phyloP scores from a whole-genome alignment of 768 basidiomycete genomes.

The Mycena alexandri region DNA sequence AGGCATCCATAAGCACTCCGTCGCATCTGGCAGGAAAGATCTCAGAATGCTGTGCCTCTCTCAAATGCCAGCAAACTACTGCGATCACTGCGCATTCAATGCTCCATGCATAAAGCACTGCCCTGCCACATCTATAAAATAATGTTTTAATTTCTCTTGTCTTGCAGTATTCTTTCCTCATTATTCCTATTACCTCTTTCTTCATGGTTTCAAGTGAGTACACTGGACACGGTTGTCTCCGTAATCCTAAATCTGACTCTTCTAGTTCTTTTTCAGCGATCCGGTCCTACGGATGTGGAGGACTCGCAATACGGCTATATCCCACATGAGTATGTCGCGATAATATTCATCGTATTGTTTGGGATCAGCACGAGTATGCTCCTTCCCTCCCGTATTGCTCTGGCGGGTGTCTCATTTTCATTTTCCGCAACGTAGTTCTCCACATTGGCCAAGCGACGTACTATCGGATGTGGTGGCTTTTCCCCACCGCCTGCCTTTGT shows the following conservation, averaged over 20 bases:
- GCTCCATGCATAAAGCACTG: too few species aligned
- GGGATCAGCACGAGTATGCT: constrained; percentile 53
- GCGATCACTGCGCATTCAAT: too few species aligned
- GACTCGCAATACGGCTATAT: constrained; percentile 49
- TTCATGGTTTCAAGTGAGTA: background rate
- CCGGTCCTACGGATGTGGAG: constrained; percentile 5
- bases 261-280: background rate
- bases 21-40: too few species aligned
- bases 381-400: background rate
- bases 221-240: too few species aligned
- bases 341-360: constrained; percentile 54
- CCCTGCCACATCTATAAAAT: too few species aligned
- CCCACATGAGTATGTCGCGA: constrained; percentile 53
- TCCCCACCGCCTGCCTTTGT: constrained; percentile 61
- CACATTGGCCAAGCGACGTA: constrained; percentile 60
- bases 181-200: background rate
- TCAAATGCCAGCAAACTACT: too few species aligned
- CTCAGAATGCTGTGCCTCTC: too few species aligned
- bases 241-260: background rate
- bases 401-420: background rate
- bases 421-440: constrained; percentile 47
- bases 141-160: too few species aligned
- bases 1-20: too few species aligned
- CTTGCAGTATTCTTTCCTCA: too few species aligned
- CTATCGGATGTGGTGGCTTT: constrained; percentile 64